These are phyloP conservation scores for Silene coronaria DNA, from an alignment of 179 eudicot genomes.

Conservation along the genomic window DNA sequence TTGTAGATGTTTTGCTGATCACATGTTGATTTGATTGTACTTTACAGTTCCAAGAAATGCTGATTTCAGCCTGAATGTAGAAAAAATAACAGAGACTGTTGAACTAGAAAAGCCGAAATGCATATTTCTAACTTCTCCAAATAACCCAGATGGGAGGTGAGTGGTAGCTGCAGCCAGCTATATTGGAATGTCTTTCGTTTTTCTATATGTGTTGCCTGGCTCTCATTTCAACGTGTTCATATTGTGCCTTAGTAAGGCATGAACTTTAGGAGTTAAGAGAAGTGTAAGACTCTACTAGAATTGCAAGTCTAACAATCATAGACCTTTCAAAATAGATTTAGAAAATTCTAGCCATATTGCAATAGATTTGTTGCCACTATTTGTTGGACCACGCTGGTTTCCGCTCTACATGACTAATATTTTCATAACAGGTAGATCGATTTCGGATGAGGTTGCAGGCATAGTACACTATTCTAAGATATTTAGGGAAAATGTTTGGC, in stretches of 20 bases:
- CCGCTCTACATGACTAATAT: background rate
- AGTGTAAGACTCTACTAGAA: background rate
- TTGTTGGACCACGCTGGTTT: background rate
- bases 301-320: background rate
- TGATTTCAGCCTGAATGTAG: conserved; percentile 84
- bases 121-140: conserved; percentile 92
- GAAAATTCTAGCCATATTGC: background rate
- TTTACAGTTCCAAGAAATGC: conserved; percentile 68
- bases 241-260: background rate
- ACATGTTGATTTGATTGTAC: conserved; percentile 12
- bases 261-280: background rate
- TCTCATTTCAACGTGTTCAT: background rate
- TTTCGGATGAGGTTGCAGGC: background rate
- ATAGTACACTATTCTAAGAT: background rate
- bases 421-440: background rate
- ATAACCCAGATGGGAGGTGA: conserved; percentile 99
- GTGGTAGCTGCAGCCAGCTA: conserved; percentile 7
- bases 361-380: background rate
- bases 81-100: conserved; percentile 52
- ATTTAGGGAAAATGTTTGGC: background rate
- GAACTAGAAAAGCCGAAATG: conserved; percentile 82
- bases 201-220: background rate
- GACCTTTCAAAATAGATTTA: background rate
- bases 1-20: background rate
- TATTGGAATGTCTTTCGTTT: background rate